phyloP scores from a whole-genome alignment of 805 yeast species.

The Lipomyces sp. region DNA sequence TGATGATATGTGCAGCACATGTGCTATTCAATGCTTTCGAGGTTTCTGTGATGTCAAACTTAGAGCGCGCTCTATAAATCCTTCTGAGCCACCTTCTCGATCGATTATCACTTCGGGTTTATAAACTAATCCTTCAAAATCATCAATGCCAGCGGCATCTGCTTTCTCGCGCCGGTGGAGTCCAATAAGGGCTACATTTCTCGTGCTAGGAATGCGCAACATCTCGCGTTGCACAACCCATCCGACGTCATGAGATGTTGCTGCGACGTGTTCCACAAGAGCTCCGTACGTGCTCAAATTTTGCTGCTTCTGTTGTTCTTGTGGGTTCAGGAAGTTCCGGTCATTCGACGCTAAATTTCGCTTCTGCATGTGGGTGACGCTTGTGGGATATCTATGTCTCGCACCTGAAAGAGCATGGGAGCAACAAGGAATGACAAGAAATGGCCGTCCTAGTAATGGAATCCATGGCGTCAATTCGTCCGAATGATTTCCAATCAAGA shows the following conservation, averaged over 20 bases:
- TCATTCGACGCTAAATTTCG: neutral
- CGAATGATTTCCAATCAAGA: constrained; percentile 89
- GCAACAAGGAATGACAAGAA: constrained; percentile 92
- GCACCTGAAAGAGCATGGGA: constrained; percentile 83
- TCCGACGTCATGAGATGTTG: constrained; percentile 63
- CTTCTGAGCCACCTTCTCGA: constrained; percentile 84
- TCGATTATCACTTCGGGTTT: constrained; percentile 57
- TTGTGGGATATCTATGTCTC: constrained; percentile 55
- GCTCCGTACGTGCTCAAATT: constrained; percentile 65
- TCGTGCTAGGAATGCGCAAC: constrained; percentile 88
- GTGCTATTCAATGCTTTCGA: constrained; percentile 66
- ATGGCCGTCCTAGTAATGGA: constrained; percentile 76
- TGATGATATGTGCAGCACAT: too few relatives aligned
- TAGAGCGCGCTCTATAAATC: constrained; percentile 83
- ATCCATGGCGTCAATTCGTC: constrained; percentile 96
- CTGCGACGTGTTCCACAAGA: constrained; percentile 78
- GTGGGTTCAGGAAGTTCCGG: neutral
- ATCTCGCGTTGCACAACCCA: constrained; percentile 85
- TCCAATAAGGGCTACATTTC: constrained; percentile 88
- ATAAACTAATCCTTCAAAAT: constrained; percentile 26
- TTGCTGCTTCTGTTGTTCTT: constrained; percentile 11
- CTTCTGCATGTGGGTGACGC: neutral
- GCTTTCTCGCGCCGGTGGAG: constrained; percentile 40
- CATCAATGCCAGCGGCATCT: constrained; percentile 9
- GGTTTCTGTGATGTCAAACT: constrained; percentile 67